phyloP scores from a whole-genome alignment of 2,329 filamentous ascomycete genomes.

The Incumbomyces lentus region DNA sequence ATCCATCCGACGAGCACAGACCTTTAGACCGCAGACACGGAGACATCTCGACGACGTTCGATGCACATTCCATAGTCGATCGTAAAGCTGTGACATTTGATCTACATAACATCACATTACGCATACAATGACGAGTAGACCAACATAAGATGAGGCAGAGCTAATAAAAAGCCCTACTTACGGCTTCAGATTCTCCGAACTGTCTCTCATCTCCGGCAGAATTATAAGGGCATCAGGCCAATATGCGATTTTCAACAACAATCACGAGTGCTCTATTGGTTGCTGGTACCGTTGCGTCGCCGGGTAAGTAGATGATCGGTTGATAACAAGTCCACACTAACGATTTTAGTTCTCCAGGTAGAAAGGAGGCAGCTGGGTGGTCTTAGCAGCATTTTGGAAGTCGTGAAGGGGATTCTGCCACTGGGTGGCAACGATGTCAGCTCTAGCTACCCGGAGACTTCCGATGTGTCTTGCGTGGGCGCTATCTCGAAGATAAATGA shows the following conservation, averaged over 20 bases:
- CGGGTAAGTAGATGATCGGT: neutral
- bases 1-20: too few relatives aligned
- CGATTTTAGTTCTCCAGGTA: neutral
- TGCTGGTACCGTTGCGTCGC: neutral
- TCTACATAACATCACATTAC: too few relatives aligned
- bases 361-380: neutral
- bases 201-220: too few relatives aligned
- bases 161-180: too few relatives aligned
- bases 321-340: neutral
- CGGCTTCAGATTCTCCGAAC: too few relatives aligned
- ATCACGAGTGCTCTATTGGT: neutral
- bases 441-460: neutral
- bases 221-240: too few relatives aligned
- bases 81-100: too few relatives aligned
- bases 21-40: too few relatives aligned
- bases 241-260: neutral
- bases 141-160: too few relatives aligned
- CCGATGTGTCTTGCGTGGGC: neutral
- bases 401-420: neutral
- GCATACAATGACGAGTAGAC: too few relatives aligned
- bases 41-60: too few relatives aligned
- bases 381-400: neutral
- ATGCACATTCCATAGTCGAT: too few relatives aligned
- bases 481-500: neutral
- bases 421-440: neutral